Conservation (phyloP, 164 flowering plant species). For the Nymphaea colorata region DNA sequence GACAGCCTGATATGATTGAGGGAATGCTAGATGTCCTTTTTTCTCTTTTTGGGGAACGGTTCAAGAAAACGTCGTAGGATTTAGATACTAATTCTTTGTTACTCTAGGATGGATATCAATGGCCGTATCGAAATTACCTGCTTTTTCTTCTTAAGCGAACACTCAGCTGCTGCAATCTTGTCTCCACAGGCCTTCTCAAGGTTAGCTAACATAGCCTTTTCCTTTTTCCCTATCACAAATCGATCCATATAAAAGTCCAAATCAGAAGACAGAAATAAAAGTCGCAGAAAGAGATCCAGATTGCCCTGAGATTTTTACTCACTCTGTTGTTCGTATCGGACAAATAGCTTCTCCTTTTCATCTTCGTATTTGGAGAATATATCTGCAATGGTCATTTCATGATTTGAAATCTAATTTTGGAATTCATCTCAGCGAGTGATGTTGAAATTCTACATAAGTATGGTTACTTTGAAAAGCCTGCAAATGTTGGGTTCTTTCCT, state of each 20-base stretch:
- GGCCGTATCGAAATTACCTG: constrained; percentile 31
- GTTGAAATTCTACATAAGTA: not conserved
- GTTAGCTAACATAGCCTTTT: constrained; percentile 59
- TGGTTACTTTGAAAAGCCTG: constrained; percentile 55
- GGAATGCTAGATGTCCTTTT: not conserved
- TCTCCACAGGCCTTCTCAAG: constrained; percentile 51
- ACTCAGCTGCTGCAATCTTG: constrained; percentile 62
- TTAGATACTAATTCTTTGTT: too few species aligned
- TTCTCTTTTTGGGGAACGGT: not conserved
- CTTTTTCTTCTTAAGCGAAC: constrained; percentile 73
- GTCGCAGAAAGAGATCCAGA: too few species aligned
- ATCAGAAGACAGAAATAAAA: not conserved
- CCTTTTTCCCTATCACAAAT: constrained; percentile 63
- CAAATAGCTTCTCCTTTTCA: constrained; percentile 59
- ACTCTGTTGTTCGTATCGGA: constrained; percentile 76
- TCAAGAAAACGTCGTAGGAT: too few species aligned
- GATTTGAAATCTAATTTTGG: not conserved
- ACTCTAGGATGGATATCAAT: not conserved
- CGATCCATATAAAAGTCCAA: not conserved
- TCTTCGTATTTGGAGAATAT: constrained; percentile 70
- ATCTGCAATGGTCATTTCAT: constrained; percentile 28
- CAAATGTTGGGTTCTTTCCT: constrained; percentile 57
- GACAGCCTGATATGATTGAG: too few species aligned
- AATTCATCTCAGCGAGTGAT: not conserved
- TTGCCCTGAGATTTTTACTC: constrained; percentile 12